phyloP scores from a whole-genome alignment of 306 rosid species.

The Cucurbita pepo region DNA sequence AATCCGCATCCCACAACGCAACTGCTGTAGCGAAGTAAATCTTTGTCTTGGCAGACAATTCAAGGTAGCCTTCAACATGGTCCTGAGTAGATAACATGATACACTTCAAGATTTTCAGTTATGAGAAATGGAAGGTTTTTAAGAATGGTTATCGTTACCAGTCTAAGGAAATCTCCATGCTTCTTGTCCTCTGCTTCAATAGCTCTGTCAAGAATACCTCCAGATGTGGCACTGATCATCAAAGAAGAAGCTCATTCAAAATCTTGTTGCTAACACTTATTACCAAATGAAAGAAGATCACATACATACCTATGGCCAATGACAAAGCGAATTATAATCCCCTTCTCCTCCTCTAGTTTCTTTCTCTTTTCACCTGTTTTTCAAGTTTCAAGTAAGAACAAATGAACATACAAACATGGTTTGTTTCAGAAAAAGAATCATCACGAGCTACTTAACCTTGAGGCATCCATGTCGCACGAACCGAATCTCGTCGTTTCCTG shows the following conservation, averaged over 20 bases:
- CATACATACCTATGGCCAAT: constrained; percentile 75
- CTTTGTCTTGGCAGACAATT: constrained; percentile 91
- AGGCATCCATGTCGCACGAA: constrained; percentile 94
- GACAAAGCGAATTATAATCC: constrained; percentile 76
- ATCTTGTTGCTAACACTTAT: background rate
- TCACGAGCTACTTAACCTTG: constrained; percentile 39
- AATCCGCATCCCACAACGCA: constrained; percentile 90
- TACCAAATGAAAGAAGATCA: background rate
- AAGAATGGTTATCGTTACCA: constrained; percentile 37
- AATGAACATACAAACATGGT: background rate
- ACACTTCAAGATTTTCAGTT: background rate
- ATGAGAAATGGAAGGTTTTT: background rate
- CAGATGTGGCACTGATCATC: constrained; percentile 75
- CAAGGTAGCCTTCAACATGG: constrained; percentile 96
- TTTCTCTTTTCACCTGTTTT: constrained; percentile 74
- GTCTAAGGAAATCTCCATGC: constrained; percentile 90
- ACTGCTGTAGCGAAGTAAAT: constrained; percentile 80
- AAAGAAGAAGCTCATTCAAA: constrained; percentile 2
- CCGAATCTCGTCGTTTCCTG: constrained; percentile 91
- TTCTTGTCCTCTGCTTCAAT: constrained; percentile 90
- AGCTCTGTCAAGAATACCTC: constrained; percentile 95
- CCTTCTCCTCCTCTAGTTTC: constrained; percentile 97
- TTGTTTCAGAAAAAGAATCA: background rate
- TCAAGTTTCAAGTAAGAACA: constrained; percentile 8
- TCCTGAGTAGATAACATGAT: constrained; percentile 28